These are phyloP conservation scores for Euphrasia confusa DNA, from an alignment of 257 asterid species.

Conservation along the genomic window DNA sequence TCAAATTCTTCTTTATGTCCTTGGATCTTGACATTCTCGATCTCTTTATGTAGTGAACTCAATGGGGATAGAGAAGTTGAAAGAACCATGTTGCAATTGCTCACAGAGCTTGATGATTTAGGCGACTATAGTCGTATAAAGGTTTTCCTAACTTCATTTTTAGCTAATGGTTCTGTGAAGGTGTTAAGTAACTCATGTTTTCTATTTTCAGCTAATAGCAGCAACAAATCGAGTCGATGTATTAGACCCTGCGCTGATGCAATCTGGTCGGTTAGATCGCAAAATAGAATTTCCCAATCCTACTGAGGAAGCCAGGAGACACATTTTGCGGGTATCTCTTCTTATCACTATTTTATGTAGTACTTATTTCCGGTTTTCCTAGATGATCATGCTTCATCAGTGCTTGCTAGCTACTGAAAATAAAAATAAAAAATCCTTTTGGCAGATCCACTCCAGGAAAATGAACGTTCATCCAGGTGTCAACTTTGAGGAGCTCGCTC, in stretches of 20 bases:
- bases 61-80: slow-evolving; percentile 4
- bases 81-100: slow-evolving; percentile 1
- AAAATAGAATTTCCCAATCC: slow-evolving; percentile 98
- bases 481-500: slow-evolving; percentile 96
- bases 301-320: slow-evolving; percentile 82
- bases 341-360: background rate
- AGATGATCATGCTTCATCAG: background rate
- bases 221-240: slow-evolving; percentile 96
- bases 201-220: slow-evolving; percentile 71
- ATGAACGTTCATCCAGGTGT: slow-evolving; percentile 96
- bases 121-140: background rate
- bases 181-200: background rate
- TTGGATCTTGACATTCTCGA: background rate
- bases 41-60: background rate
- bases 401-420: background rate
- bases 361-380: background rate
- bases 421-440: background rate
- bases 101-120: background rate
- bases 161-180: slow-evolving; percentile 9
- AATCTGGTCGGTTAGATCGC: slow-evolving; percentile 95
- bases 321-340: slow-evolving; percentile 59
- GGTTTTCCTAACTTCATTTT: background rate
- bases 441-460: slow-evolving; percentile 91
- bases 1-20: background rate
- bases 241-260: slow-evolving; percentile 90